Evolutionary conservation across 768 basidiomycete genomes (phyloP), one percentile per base, ranked within the genome.

Genomic region (Lactifluus pinguis): DNA sequence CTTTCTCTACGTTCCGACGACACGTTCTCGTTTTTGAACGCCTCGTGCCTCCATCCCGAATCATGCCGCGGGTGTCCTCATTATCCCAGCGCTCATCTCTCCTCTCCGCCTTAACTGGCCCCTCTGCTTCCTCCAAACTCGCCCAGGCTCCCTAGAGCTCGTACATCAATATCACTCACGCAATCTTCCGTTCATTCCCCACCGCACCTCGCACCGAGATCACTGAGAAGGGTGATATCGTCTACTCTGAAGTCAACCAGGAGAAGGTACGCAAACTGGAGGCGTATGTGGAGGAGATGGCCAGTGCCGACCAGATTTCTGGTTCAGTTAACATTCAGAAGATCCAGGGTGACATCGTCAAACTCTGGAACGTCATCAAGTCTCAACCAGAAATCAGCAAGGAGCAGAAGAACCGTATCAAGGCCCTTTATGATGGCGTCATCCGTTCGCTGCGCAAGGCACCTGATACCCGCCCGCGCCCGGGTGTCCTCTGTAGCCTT

Each of bases 261-360:
- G 90, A 95, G 71, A 91, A 92, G 59, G 95, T 98, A 49, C 88
- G 97, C 68, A 98, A 98, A 76, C 80, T 99, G 48, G 97, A 99
- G 74, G 92, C 25, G 25, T 25, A 25, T 25, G 25, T 25, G 25
- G 25, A 25, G 25, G 25, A 25, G 25, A 25, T 25, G 97, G 94
- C 97, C 1, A 92, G 89, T 61, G 92, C 93, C 2, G 92, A 95
- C 69, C 85, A 89, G 6, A 88, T 92, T 53, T 83, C 89, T 2
- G 82, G 82, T 19, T 77, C 83, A 36, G 83, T 95, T 70, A 98
- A 98, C 75, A 89, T 97, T 62, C 90, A 97, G 76, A 98, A 98
- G 75, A 93, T 98, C 49, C 95, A 98, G 25, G 25, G 2, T 25
- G 25, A 25, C 2, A 2, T 25, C 25, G 25, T 25, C 25, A 25